phyloP scores from a whole-genome alignment of 2,329 filamentous ascomycete species.

The Fusarium continuum region DNA sequence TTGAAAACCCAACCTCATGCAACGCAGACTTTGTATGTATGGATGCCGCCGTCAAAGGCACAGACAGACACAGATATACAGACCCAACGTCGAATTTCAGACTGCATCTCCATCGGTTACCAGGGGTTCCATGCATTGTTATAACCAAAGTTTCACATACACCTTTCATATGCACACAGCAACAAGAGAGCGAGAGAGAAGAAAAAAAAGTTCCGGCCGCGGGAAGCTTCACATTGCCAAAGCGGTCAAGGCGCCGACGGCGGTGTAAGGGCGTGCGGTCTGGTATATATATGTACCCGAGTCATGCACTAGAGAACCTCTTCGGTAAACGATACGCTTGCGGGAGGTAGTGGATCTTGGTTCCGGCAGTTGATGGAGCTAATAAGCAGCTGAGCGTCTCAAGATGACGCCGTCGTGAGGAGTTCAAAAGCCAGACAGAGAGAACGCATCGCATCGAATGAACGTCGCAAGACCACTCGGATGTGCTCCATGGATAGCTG shows the following conservation, averaged over 20 bases:
- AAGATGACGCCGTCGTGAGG: not conserved
- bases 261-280: conserved; percentile 21
- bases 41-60: conserved; percentile 25
- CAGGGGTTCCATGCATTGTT: conserved; percentile 8
- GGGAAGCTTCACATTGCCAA: conserved; percentile 1
- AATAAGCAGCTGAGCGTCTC: conserved; percentile 2
- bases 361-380: conserved; percentile 26
- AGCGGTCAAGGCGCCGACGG: conserved; percentile 24
- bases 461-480: conserved; percentile 7
- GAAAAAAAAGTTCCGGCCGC: conserved; percentile 13
- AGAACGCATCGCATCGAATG: not conserved
- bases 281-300: conserved; percentile 14
- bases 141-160: conserved; percentile 14
- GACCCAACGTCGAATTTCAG: conserved; percentile 20
- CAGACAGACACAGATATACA: conserved; percentile 7
- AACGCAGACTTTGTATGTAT: conserved; percentile 11
- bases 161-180: conserved; percentile 24
- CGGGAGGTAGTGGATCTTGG: conserved; percentile 22
- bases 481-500: conserved; percentile 23
- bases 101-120: conserved; percentile 16
- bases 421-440: not conserved
- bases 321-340: conserved; percentile 14
- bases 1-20: conserved; percentile 13
- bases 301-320: conserved; percentile 15
- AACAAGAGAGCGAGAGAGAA: conserved; percentile 10